Base-by-base conservation (phyloP, 192 early-diverging fungal species). In the Backusella luteola region DNA sequence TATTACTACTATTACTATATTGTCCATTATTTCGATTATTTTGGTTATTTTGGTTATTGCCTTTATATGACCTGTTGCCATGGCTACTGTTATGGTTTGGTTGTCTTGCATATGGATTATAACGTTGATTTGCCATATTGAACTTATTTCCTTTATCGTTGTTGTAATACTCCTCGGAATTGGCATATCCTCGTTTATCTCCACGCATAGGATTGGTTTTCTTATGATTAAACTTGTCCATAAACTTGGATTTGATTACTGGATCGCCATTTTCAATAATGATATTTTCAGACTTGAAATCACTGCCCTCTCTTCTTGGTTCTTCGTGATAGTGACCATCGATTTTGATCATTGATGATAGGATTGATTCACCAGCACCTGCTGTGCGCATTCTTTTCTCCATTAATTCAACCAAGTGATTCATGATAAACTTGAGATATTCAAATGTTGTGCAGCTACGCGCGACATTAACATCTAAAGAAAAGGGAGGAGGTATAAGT, bases 271-370 rank as follows among this genome's bases (percentile, higher is more conserved):
- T 69, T 11, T 69, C 68, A 39, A 69, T 69, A 35, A 35, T 14
- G 2, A 69, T 38, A 23, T 4, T 39, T 39, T 23, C 21, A 38
- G 34, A 23, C 21, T 66, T 63, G 38, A 59, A 74, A 36, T 23
- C 17, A 12, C n/a, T 17, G 6, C 73, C 73, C 59, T 74, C 52
- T 38, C 53, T 35, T 44, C 74, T 66, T 11, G 41, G 38, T 14
- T 75, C 74, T 34, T 42, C 8, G 11, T 56, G 42, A n/a, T 75
- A 14, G 34, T 75, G 74, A 3, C 29, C 41, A 35, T 35, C n/a
- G 2, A 69, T 44, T 46, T 75, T 75, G 17, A 75, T 42, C 21
- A 75, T 69, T 11, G 66, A 32, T 11, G 74, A 75, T 17, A 75
- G 34, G 12, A 75, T 69, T 4, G 74, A 75, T 2, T 69, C 68